Evolutionary conservation across 2,329 filamentous ascomycete genomes (phyloP), one percentile per base, ranked within the genome.

Genomic region (Thelonectria olida): DNA sequence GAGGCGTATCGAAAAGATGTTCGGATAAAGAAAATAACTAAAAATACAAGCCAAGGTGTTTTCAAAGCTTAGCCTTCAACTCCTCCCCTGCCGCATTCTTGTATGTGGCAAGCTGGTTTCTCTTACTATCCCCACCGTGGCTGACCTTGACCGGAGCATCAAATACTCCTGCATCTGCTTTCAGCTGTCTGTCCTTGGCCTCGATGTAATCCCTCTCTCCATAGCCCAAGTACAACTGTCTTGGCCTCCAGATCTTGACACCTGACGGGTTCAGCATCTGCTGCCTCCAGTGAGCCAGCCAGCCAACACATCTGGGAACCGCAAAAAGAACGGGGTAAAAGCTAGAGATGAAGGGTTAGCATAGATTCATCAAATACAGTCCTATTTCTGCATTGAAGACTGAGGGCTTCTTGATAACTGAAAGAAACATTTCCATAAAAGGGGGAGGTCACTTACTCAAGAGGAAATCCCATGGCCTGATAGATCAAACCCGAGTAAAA

Each of bases 401-500:
- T n/a, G n/a, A n/a, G n/a, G n/a, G 3, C 36, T 17, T 15, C 9
- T 15, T 9, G 7, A 12, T 13, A 23, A 10, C 31, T 15, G 12
- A 3, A 15, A 34, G 12, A n/a, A 9, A 4, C 17, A 13, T 23
- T 5, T 20, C 39, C 10, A 20, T 12, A 22, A 25, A 10, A 41
- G 7, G 12, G 23, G 44, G 10, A 19, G 20, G 10, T 13, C 20
- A 71, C 72, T 31, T 62, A 74, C 72, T 84, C 82, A 0, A 84
- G 76, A 25, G 82, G 82, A 73, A 84, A 84, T 10, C 82, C 82
- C 79, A 84, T 82, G 27, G 82, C 81, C 62, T 84, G 82, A 69
- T 84, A 84, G 65, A 84, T 84, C 25, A 84, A 70, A 1, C 82
- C 82, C 4, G 79, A 82, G 76, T 83, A 84, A 68, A 84, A 84